Base-by-base conservation (phyloP, 2,329 filamentous ascomycete genomes). In the Parastagonospora avenae region DNA sequence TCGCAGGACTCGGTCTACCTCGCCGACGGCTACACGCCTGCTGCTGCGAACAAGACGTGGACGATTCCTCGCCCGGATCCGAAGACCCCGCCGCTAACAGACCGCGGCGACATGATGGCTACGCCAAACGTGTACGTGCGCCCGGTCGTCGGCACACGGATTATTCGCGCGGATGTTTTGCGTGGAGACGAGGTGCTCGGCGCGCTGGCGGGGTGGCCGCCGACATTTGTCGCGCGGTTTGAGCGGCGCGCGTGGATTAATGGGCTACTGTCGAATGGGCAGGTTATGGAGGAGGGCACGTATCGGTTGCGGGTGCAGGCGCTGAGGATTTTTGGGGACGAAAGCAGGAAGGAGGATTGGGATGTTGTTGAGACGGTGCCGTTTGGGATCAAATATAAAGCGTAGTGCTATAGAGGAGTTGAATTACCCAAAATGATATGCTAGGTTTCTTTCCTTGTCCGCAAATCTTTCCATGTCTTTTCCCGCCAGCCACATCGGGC, bases 231-330 rank as follows among this genome's bases (percentile, higher is more conserved):
- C 49, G 2, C 46, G 60, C 3, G 19, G 15, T 24, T 24, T 5
- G 0, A 48, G 44, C 4, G 8, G 35, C 38, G 41, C 8, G 50
- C 46, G 8, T 46, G 36, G 14, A 60, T 55, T 29, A 54, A 63
- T n/a, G 60, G 62, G 4, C 30, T 55, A 31, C 16, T 64, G 15
- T 55, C 54, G 4, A 48, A 61, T 41, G 59, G 54, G 2, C 50
- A 35, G 8, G 50, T 54, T 12, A 46, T 56, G 9, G 53, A 55
- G 8, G 57, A 52, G 11, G 60, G 60, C 2, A 40, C 28, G 24
- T 64, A 64, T 11, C 51, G 30, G 5, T 29, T 64, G 14, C 47
- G 50, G 11, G 41, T 57, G 0, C 49, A 30, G 36, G 60, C 56
- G 30, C 16, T 64, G 43, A 53, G 49, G 14, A 58, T 63, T n/a